Base-by-base conservation (phyloP, 2,329 filamentous ascomycete species). In the Monilinia vaccinii-corymbosi region DNA sequence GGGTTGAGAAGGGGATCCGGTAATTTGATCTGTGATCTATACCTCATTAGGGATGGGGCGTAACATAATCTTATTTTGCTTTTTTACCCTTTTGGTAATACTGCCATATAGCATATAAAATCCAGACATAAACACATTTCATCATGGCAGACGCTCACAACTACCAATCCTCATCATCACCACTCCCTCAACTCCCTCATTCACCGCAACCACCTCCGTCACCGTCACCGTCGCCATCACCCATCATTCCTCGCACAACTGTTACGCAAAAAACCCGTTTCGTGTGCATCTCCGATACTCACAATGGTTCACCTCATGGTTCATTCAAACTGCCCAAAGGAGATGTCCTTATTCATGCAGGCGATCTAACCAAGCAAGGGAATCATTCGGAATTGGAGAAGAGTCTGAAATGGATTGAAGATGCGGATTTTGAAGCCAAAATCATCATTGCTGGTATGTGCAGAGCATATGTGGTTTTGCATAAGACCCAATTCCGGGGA, bases 271-370 rank as follows among this genome's bases (percentile, higher is more conserved):
- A 79, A 63, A 85, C 86, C 7, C 81, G 87, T 62, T 80, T 91
- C 60, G 86, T 91, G 56, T 90, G 87, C 73, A 79, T 91, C 60
- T 88, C 88, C 4, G 88, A 92, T 73, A 91, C 87, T 2, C 87
- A 91, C 73, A 89, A 89, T 70, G 79, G 74, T 40, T 71, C 72
- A n/a, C 75, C 77, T 14, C 64, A 69, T 55, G 72, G 76, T 65
- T 78, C 78, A 2, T 77, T 81, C 66, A 85, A 82, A 66, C 78
- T 91, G 1, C 88, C 88, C 0, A 79, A 78, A 25, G 88, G 88
- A 45, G 87, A 92, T 70, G 81, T 92, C 10, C 77, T 92, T 38
- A 84, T 91, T 53, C 87, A 91, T 69, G 87, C 88, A 1, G 88
- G 88, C 8, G 88, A 92, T 70, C 73, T 92, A 65, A 89, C 87